Evolutionary conservation across 768 basidiomycete genomes (phyloP), one percentile per base, ranked within the genome.

Genomic region (Phylloporus sp.): DNA sequence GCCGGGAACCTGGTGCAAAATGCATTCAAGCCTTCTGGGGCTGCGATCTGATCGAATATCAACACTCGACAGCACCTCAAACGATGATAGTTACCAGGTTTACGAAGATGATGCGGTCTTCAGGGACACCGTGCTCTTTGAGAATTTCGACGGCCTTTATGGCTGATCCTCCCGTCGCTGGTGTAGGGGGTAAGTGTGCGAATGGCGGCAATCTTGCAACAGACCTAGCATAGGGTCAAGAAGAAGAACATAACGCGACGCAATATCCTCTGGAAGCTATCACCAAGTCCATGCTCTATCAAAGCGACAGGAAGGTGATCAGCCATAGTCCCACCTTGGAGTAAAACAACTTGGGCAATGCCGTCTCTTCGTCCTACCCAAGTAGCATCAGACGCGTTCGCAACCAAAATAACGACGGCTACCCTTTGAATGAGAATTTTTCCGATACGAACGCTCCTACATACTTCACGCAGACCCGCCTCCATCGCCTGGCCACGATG

Each of bases 341-440:
- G 67, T 91, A 92, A 70, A 95, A 99, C 18, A 99, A 76, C 70
- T 98, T 97, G 0, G 97, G 89, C 50, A 85, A 78, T 1, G 90
- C 80, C 0, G 95, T 99, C 64, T 95, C 93, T 69, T 98, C 97
- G 62, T 99, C 95, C 90, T 95, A 59, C 12, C 50, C 23, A 16
- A 44, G 20, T 16, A 27, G 35, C 27, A 38, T 56, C 32, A 50
- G 49, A 32, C 20, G 16, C 23, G 35, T 45, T 39, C 16, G 29
- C 15, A 32, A 48, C 35, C 42, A 24, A 45, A 23, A 10, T 6
- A 10, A 40, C 22, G n/a, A 15, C 23, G 64, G 80, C 56, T 70
- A 92, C 93, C 67, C 95, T 73, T 72, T 99, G 95, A 55, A 99
- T 99, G 43, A 99, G 76, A 63, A 99, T 98, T 76, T 99, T 99